phyloP scores from a whole-genome alignment of 805 yeast genomes.

The Starmerella stigmatis region DNA sequence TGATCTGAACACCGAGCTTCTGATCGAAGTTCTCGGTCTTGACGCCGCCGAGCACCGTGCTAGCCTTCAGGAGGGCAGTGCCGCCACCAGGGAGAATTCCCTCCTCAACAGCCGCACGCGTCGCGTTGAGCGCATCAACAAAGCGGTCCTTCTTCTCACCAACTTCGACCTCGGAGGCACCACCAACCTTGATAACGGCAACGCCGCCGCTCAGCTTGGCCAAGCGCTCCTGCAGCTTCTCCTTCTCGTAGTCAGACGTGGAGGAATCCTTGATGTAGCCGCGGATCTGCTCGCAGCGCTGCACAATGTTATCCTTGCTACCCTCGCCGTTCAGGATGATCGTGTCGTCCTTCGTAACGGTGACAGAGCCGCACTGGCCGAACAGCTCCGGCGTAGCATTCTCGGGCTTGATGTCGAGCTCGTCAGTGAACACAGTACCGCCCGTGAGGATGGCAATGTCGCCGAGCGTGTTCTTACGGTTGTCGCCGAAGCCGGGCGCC shows the following conservation, averaged over 20 bases:
- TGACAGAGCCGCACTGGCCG: constrained; percentile 84
- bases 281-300: constrained; percentile 91
- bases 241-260: constrained; percentile 82
- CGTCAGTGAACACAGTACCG: constrained; percentile 81
- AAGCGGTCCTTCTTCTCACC: constrained; percentile 99
- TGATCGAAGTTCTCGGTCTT: constrained; percentile 86
- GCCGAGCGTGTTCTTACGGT: constrained; percentile 90
- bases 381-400: constrained; percentile 80
- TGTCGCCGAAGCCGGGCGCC: constrained; percentile 99
- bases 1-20: constrained; percentile 88
- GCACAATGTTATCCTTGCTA: constrained; percentile 61
- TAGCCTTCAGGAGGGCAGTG: constrained; percentile 91
- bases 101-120: constrained; percentile 97
- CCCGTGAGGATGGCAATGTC: constrained; percentile 93
- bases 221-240: constrained; percentile 92
- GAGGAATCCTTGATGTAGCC: constrained; percentile 60
- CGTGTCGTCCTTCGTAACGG: constrained; percentile 92
- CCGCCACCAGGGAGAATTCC: constrained; percentile 99
- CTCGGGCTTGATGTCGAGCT: constrained; percentile 90
- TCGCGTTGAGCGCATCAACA: constrained; percentile 96
- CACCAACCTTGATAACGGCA: constrained; percentile 96
- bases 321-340: constrained; percentile 91
- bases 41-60: constrained; percentile 58
- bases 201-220: constrained; percentile 98
- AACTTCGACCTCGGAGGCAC: constrained; percentile 92